Evolutionary conservation across 2,329 filamentous ascomycete genomes (phyloP).

Genomic region (Colletotrichum sp.): DNA sequence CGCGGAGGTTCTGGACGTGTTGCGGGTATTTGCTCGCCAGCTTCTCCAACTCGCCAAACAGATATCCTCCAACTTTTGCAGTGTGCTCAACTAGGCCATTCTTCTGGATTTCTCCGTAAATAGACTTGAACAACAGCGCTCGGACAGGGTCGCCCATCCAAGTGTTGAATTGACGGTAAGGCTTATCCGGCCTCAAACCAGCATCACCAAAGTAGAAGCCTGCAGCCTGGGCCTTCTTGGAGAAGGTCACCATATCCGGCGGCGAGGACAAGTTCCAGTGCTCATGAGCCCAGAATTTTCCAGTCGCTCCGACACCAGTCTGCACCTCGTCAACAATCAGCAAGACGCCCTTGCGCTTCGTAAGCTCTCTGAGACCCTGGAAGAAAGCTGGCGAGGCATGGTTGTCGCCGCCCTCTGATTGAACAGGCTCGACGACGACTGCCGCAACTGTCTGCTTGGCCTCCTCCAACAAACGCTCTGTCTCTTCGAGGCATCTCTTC

Average conservation of each 20-base stretch:
- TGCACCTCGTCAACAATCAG: constrained; percentile 95
- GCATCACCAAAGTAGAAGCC: constrained; percentile 90
- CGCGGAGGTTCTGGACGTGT: constrained; percentile 83
- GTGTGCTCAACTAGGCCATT: constrained; percentile 80
- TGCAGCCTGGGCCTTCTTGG: constrained; percentile 93
- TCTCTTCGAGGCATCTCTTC: constrained; percentile 79
- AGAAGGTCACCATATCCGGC: constrained; percentile 94
- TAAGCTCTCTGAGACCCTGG: constrained; percentile 80
- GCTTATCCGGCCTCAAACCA: constrained; percentile 84
- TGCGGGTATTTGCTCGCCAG: constrained; percentile 75
- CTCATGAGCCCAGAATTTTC: constrained; percentile 96
- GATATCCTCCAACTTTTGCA: constrained; percentile 77
- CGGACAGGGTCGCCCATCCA: constrained; percentile 95
- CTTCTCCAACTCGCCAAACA: constrained; percentile 72
- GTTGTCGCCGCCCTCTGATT: constrained; percentile 95
- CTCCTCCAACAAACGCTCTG: constrained; percentile 79
- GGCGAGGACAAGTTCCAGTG: constrained; percentile 85
- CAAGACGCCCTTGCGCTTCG: constrained; percentile 76
- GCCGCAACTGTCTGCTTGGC: constrained; percentile 83
- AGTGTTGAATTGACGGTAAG: constrained; percentile 96
- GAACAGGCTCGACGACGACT: constrained; percentile 86
- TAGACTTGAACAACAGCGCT: constrained; percentile 85
- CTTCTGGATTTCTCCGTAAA: constrained; percentile 80
- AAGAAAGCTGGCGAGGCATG: constrained; percentile 90
- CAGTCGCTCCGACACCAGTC: constrained; percentile 90